Percentiles rank a stretch among this genome's conserved stretches.
Evolutionary conservation across 176 grass and related monocot genomes (phyloP).

Genomic region (Paspalum vaginatum): DNA sequence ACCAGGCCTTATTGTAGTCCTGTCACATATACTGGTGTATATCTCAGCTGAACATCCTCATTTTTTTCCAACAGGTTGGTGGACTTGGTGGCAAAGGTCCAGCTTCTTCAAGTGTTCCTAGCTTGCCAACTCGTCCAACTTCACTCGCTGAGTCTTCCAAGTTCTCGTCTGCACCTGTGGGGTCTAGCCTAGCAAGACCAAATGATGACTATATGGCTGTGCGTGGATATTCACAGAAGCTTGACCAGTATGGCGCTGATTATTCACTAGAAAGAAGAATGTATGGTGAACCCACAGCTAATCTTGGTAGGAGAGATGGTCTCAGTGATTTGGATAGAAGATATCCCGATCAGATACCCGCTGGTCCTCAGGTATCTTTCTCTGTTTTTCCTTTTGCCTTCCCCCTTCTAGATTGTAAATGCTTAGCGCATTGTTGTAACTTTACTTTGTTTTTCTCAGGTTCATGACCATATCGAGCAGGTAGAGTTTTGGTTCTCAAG

Average conservation of each 20-base stretch:
- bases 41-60: constrained; percentile 20
- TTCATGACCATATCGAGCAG: constrained; percentile 71
- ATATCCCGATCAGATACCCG: constrained; percentile 75
- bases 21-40: not conserved
- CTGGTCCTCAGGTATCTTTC: constrained; percentile 54
- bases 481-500: constrained; percentile 14
- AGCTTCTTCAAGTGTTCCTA: constrained; percentile 61
- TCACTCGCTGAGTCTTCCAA: constrained; percentile 58
- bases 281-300: constrained; percentile 73
- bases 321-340: constrained; percentile 83
- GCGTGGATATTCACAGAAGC: constrained; percentile 79
- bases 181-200: constrained; percentile 61
- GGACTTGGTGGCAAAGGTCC: constrained; percentile 74
- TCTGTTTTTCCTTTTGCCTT: not conserved
- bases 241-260: constrained; percentile 70
- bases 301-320: constrained; percentile 77
- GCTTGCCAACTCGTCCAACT: constrained; percentile 60
- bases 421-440: constrained; percentile 11
- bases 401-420: constrained; percentile 23
- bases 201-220: constrained; percentile 83
- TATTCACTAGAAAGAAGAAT: constrained; percentile 85
- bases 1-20: no score
- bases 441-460: constrained; percentile 38
- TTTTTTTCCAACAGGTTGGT: constrained; percentile 63
- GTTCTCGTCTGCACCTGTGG: constrained; percentile 61